phyloP scores from a whole-genome alignment of 108 stramenopile genomes.

The Pinguiococcus pyrenoidosus region DNA sequence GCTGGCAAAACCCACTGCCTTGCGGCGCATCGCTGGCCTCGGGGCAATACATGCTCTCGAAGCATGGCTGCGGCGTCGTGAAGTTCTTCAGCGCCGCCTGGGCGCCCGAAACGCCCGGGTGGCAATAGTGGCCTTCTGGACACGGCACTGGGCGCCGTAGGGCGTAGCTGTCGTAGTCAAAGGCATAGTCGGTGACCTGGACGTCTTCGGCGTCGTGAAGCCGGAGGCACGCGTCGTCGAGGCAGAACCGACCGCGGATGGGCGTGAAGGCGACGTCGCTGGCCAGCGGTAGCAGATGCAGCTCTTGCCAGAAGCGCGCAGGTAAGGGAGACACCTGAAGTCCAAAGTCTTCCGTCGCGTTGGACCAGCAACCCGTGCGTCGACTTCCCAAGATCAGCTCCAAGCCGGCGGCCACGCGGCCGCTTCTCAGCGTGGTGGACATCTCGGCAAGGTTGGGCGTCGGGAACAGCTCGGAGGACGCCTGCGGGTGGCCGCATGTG shows the following conservation, averaged over 20 bases:
- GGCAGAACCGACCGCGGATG: conserved; percentile 40
- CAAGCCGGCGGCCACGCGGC: conserved; percentile 13
- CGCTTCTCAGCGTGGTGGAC: conserved; percentile 23
- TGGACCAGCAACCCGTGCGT: conserved; percentile 52
- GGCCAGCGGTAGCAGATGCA: conserved; percentile 35
- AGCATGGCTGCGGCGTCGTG: conserved; percentile 45
- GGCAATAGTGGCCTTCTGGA: conserved; percentile 43
- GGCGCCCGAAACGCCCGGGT: conserved; percentile 34
- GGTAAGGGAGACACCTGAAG: conserved; percentile 26
- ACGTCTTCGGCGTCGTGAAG: conserved; percentile 47
- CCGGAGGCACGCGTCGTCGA: conserved; percentile 48
- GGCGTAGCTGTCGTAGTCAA: conserved; percentile 44
- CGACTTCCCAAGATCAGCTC: conserved; percentile 37
- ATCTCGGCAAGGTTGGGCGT: conserved; percentile 32
- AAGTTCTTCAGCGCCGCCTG: conserved; percentile 23
- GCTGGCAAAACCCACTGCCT: conserved; percentile 36
- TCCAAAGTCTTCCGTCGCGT: conserved; percentile 49
- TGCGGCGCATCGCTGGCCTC: conserved; percentile 38
- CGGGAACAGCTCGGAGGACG: conserved; percentile 25
- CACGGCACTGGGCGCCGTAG: conserved; percentile 36
- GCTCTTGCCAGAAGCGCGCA: conserved; percentile 45
- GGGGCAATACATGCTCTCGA: conserved; percentile 49
- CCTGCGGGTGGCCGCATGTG: conserved; percentile 37
- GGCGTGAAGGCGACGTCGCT: conserved; percentile 26
- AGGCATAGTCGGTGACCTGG: conserved; percentile 39